phyloP scores from a whole-genome alignment of 257 asterid species.

The Pogostemon cablin region DNA sequence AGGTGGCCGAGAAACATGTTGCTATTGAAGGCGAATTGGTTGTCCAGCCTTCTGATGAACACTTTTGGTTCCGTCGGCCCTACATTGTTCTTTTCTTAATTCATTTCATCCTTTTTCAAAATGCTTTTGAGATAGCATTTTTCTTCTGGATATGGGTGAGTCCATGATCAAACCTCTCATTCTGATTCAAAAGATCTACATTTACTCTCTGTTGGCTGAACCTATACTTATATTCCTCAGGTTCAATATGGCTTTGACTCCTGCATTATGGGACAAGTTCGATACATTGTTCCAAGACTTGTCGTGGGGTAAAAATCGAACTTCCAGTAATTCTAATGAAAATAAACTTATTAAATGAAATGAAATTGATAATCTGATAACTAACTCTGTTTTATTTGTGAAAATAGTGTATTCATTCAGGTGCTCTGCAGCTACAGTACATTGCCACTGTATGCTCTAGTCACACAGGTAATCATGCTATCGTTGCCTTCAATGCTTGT shows the following conservation, averaged over 20 bases:
- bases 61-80: constrained; percentile 90
- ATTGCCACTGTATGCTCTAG: constrained; percentile 86
- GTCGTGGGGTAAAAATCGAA: constrained; percentile 64
- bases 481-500: constrained; percentile 10
- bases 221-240: constrained; percentile 36
- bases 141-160: constrained; percentile 99
- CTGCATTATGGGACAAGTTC: constrained; percentile 92
- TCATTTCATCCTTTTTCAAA: constrained; percentile 95
- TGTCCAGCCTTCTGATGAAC: constrained; percentile 87
- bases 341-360: neutral
- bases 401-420: constrained; percentile 77
- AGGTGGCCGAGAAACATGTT: constrained; percentile 92
- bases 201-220: constrained; percentile 3
- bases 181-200: neutral
- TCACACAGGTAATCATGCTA: constrained; percentile 71
- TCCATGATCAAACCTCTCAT: constrained; percentile 2
- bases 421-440: constrained; percentile 95
- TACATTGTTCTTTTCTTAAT: constrained; percentile 73
- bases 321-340: neutral
- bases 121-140: constrained; percentile 95
- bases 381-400: constrained; percentile 1
- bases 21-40: constrained; percentile 94
- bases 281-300: constrained; percentile 80
- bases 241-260: constrained; percentile 88
- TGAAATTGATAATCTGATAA: constrained; percentile 3